Conservation (phyloP, 2,329 filamentous ascomycete species). For the Celoporthe dispersa region DNA sequence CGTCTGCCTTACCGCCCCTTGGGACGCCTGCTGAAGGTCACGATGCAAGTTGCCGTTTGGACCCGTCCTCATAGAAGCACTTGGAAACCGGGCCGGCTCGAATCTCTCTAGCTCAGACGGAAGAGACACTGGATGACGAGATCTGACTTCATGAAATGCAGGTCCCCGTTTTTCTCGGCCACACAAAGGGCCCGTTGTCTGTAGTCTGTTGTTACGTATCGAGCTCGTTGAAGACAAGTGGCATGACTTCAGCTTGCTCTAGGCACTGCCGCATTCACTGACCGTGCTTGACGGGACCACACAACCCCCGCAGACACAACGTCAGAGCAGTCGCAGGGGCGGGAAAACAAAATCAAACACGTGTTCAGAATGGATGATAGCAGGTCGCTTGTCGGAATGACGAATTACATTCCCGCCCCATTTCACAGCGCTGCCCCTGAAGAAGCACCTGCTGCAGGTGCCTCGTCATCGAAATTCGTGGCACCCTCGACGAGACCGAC, state of each 20-base stretch:
- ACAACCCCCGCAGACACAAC: not conserved
- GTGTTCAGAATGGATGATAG: not conserved
- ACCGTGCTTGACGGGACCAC: not conserved
- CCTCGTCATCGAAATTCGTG: slow-evolving; percentile 53
- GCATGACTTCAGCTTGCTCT: no score
- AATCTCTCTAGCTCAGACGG: not conserved
- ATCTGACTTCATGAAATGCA: not conserved
- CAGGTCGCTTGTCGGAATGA: not conserved
- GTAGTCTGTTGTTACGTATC: not conserved
- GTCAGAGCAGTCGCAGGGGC: not conserved
- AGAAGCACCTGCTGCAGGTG: slow-evolving; percentile 13
- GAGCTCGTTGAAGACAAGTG: not conserved
- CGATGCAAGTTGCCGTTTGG: not conserved
- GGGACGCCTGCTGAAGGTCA: not conserved
- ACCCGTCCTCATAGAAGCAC: not conserved
- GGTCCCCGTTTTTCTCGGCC: not conserved
- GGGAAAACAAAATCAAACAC: not conserved
- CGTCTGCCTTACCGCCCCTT: not conserved
- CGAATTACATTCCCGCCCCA: not conserved
- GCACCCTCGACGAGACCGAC: slow-evolving; percentile 70
- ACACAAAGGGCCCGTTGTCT: not conserved
- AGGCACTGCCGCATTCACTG: not conserved
- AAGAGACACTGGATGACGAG: not conserved
- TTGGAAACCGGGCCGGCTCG: slow-evolving; percentile 5
- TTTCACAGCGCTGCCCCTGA: slow-evolving; percentile 11